Evolutionary conservation across 225 moss, liverwort and hornwort species (phyloP).

Genomic region (Pleurozium schreberi): DNA sequence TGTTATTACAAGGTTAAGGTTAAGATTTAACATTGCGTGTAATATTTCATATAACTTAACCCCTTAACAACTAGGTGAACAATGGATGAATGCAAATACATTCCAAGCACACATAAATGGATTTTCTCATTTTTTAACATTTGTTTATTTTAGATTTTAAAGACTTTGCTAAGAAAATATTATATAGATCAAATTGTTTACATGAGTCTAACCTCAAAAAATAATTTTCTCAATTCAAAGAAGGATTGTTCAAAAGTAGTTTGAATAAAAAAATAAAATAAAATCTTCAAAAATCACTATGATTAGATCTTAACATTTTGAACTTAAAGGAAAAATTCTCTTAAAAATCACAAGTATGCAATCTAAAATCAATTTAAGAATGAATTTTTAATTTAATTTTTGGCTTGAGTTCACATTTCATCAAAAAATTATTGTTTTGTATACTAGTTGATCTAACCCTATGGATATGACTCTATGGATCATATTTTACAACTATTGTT

Average conservation of each 20-base stretch:
- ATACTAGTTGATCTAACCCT: fast-evolving
- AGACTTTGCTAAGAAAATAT: neutral
- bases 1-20: neutral
- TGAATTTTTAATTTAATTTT: neutral
- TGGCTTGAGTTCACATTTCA: too few relatives aligned
- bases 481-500: neutral
- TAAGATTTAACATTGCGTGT: neutral
- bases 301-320: neutral
- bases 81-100: neutral
- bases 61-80: fast-evolving
- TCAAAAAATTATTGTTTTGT: neutral
- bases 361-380: neutral
- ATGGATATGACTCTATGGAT: neutral
- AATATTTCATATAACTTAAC: neutral
- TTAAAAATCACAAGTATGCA: neutral
- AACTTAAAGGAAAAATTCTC: neutral
- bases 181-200: neutral
- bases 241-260: neutral
- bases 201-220: neutral
- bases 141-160: neutral
- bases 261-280: neutral
- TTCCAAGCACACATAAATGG: neutral
- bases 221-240: neutral
- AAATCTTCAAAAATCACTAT: neutral
- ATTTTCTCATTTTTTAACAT: neutral